Percentiles rank a stretch among this genome's conserved stretches.
Conservation (phyloP, 768 basidiomycete genomes). For the Agrocybe pediades region DNA sequence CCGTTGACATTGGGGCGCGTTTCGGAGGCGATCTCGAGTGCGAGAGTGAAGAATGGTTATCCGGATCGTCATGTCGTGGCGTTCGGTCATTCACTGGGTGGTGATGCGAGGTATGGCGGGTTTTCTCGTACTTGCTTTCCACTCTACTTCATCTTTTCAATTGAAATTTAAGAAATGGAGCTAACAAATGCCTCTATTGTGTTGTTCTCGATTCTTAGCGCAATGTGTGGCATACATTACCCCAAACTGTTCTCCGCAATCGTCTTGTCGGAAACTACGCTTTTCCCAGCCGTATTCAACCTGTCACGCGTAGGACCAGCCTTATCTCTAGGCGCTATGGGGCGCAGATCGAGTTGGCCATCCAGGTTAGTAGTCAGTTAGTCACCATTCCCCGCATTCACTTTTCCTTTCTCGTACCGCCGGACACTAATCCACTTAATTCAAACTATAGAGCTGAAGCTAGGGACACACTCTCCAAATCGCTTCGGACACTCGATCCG, state of each 20-base stretch:
- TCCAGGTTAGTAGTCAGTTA: conserved; percentile 15
- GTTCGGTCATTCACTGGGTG: conserved; percentile 27
- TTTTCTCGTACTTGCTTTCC: neutral
- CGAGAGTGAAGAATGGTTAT: conserved; percentile 18
- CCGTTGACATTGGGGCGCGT: conserved; percentile 14
- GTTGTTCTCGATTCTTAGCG: conserved; percentile 6
- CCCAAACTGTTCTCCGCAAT: conserved; percentile 22
- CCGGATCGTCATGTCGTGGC: conserved; percentile 17
- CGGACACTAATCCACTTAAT: neutral
- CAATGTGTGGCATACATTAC: conserved; percentile 20
- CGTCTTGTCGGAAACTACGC: conserved; percentile 20
- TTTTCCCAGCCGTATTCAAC: conserved; percentile 15
- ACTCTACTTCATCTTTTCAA: no score
- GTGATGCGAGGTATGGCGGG: conserved; percentile 21
- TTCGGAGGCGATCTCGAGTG: neutral
- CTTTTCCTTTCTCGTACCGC: neutral
- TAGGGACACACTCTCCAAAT: conserved; percentile 16
- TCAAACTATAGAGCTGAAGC: conserved; percentile 22
- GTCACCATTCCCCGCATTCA: neutral
- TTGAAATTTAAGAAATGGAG: neutral
- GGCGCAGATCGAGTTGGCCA: conserved; percentile 23
- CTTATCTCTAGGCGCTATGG: conserved; percentile 15
- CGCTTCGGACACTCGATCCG: conserved; percentile 22
- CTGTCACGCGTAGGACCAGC: conserved; percentile 2
- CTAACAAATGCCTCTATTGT: no score